Base-by-base conservation (phyloP, 1,139 yeast species). In the Meyerozyma carpophila region DNA sequence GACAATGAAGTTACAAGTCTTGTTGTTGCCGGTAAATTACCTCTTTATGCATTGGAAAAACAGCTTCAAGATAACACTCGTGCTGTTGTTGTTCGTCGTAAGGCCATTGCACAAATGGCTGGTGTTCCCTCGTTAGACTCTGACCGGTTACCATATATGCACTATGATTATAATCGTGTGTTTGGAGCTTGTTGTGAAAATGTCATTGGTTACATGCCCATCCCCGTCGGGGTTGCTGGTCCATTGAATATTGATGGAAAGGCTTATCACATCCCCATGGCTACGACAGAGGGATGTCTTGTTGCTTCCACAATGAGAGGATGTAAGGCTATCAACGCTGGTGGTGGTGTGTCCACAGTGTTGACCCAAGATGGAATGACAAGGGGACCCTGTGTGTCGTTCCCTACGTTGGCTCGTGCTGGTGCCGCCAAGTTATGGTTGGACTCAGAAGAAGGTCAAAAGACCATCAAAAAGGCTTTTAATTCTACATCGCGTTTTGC, bases 281-380 rank as follows among this genome's bases (percentile, higher is more conserved):
- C 99, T 32, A 93, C 99, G 26, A 93, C 98, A 41, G 99, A 93
- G 71, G 99, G 99, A 44, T 93, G 98, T 70, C 76, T 93, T 48
- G 97, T 93, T 51, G 99, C 98, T 1, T 90, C 98, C 13, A 85
- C 98, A 11, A 91, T 89, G 95, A 85, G 99, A 68, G 99, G 98
- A 53, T 93, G 98, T 73, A 93, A 93, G 65, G 98, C 98, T 21
- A 87, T 93, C 55, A 94, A 93, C 63, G 84, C 94, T 10, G 98
- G 98, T 48, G 98, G 98, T 44, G 99, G 98, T 63, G 95, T 87
- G 31, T 74, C 80, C 43, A 89, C 98, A 29, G 96, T 93, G 27
- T 76, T 93, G 55, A 89, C 97, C 18, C 87, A 83, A 55, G 99
- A 93, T 65, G 97, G 98, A 66, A 93, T 93, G 98, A 91, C 98